Evolutionary conservation across 2,329 filamentous ascomycete species (phyloP).

Genomic region (Moelleriella libera): DNA sequence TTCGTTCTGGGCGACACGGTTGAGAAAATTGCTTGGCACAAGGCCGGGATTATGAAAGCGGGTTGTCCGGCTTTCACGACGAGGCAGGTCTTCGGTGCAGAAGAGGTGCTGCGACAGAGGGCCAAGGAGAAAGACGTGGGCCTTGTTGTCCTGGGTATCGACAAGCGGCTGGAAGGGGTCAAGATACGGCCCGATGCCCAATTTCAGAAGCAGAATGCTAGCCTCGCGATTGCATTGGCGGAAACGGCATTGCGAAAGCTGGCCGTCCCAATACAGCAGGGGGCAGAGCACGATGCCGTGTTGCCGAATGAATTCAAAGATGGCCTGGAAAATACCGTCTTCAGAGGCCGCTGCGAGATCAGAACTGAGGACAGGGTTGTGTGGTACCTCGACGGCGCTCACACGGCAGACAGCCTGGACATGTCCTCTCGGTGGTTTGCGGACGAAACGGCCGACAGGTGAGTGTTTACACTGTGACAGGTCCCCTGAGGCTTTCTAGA

Average conservation of each 20-base stretch:
- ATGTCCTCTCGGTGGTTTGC: conserved; percentile 75
- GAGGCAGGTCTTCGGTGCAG: conserved; percentile 31
- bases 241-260: conserved; percentile 32
- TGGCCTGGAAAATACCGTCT: conserved; percentile 61
- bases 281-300: conserved; percentile 6
- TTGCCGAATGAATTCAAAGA: conserved; percentile 52
- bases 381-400: conserved; percentile 89
- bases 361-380: conserved; percentile 40
- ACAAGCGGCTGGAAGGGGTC: conserved; percentile 30
- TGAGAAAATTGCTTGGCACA: conserved; percentile 59
- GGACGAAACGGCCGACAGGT: conserved; percentile 23
- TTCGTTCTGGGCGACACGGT: conserved; percentile 47
- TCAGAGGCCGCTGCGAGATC: conserved; percentile 65
- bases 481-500: not conserved
- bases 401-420: conserved; percentile 80
- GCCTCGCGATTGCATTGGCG: conserved; percentile 36
- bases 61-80: conserved; percentile 44
- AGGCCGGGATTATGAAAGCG: conserved; percentile 55
- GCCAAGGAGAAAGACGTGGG: conserved; percentile 37
- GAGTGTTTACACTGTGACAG: conserved; percentile 3
- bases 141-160: conserved; percentile 30
- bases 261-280: conserved; percentile 8
- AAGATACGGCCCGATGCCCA: conserved; percentile 34
- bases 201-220: conserved; percentile 47
- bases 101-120: conserved; percentile 30